Percentiles rank a stretch among this genome's conserved stretches.
phyloP scores from a whole-genome alignment of 306 rosid species.

The Dryas octopetala region DNA sequence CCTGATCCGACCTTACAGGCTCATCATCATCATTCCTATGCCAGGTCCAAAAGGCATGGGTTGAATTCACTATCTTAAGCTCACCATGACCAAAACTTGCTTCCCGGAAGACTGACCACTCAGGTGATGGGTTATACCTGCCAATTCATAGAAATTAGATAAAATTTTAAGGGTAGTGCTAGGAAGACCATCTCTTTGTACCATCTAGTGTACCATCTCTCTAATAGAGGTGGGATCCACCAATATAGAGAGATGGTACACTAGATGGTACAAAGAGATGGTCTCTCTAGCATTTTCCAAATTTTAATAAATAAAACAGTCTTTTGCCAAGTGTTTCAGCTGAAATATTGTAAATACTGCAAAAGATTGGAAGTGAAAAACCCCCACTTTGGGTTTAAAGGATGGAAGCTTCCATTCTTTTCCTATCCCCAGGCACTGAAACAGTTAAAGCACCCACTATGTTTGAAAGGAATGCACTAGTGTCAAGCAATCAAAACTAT shows the following conservation, averaged over 20 bases:
- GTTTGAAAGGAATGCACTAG: not conserved
- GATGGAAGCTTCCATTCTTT: not conserved
- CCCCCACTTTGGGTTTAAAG: not conserved
- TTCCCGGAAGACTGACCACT: constrained; percentile 85
- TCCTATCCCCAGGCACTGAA: not conserved
- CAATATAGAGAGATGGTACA: too few species aligned
- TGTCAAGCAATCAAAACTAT: not conserved
- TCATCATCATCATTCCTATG: constrained; percentile 92
- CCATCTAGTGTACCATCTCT: too few species aligned
- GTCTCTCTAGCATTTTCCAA: not conserved
- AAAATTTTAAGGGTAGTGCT: not conserved
- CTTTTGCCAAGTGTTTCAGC: not conserved
- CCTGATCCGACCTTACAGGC: constrained; percentile 78
- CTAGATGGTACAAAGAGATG: too few species aligned
- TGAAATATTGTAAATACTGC: not conserved
- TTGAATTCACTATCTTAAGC: constrained; percentile 64
- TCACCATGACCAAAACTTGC: constrained; percentile 95
- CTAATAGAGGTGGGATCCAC: too few species aligned
- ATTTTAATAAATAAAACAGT: not conserved
- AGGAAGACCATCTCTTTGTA: too few species aligned
- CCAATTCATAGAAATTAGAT: constrained; percentile 13
- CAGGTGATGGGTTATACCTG: constrained; percentile 79
- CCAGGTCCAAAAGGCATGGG: constrained; percentile 94
- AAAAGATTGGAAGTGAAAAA: not conserved
- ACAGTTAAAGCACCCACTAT: not conserved